phyloP scores from a whole-genome alignment of 768 basidiomycete genomes.

The Kwoniella europaea region DNA sequence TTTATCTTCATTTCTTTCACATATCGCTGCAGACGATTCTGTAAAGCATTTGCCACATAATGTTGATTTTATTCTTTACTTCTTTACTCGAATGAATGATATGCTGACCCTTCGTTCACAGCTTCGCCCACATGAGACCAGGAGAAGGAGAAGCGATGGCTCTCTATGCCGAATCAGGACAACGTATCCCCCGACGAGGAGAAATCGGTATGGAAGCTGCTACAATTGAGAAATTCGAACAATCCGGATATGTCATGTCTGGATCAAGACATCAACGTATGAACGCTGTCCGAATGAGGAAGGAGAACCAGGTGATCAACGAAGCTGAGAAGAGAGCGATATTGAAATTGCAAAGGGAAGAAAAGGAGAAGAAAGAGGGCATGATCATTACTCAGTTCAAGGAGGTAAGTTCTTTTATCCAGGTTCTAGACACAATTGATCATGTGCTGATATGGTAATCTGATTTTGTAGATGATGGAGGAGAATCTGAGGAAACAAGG shows the following conservation, averaged over 20 bases:
- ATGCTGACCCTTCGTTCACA: conserved; percentile 19
- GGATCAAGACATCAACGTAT: conserved; percentile 92
- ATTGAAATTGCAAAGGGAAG: conserved; percentile 90
- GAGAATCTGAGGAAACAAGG: conserved; percentile 38
- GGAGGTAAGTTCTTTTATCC: conserved; percentile 12
- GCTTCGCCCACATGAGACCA: conserved; percentile 84
- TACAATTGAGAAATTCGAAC: conserved; percentile 84
- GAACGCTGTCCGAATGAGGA: conserved; percentile 98
- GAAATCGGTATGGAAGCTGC: conserved; percentile 92
- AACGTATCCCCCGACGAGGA: conserved; percentile 96
- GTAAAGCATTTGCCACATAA: not conserved
- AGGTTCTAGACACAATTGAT: not conserved
- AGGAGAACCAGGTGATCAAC: conserved; percentile 99
- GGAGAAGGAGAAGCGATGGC: conserved; percentile 99
- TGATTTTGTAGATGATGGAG: conserved; percentile 38
- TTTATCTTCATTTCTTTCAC: not conserved
- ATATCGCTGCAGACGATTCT: not conserved
- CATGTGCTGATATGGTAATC: not conserved
- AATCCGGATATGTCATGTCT: conserved; percentile 96
- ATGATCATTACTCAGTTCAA: conserved; percentile 72
- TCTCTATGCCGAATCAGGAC: conserved; percentile 81
- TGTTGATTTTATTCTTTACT: too few species aligned
- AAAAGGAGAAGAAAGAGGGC: conserved; percentile 86
- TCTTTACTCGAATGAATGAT: too few species aligned
- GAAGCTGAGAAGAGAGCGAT: conserved; percentile 98